phyloP scores from a whole-genome alignment of 2,329 filamentous ascomycete species.

The Epichloe coenophiala region DNA sequence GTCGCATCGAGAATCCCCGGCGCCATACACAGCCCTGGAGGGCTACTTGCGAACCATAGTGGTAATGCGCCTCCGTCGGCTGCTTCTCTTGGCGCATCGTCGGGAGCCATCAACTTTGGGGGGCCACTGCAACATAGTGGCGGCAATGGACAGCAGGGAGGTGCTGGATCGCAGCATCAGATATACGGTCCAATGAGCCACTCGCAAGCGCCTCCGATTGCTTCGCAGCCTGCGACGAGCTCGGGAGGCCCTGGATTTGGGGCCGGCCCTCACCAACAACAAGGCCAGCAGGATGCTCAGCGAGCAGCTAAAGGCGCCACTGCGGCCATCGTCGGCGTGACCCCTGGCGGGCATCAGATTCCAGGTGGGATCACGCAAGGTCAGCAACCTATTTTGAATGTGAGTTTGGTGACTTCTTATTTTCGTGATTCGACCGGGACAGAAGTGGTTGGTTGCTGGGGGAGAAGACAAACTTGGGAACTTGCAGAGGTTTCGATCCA shows the following conservation, averaged over 20 bases:
- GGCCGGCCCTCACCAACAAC: conserved; percentile 41
- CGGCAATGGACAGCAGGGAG: conserved; percentile 33
- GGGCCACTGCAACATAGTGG: conserved; percentile 40
- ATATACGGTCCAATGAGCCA: conserved; percentile 44
- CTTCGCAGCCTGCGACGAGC: conserved; percentile 43
- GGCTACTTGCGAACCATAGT: conserved; percentile 64
- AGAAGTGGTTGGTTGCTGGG: not conserved
- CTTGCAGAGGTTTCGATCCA: not conserved
- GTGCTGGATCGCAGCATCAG: conserved; percentile 34
- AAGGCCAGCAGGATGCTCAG: conserved; percentile 42
- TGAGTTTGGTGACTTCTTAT: conserved; percentile 22
- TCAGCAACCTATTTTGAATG: conserved; percentile 36
- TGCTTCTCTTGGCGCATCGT: conserved; percentile 38
- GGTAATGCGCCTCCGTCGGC: conserved; percentile 37
- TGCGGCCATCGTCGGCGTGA: conserved; percentile 35
- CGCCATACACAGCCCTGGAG: conserved; percentile 84
- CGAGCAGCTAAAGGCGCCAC: conserved; percentile 30
- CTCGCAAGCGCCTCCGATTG: conserved; percentile 34
- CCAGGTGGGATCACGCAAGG: conserved; percentile 27
- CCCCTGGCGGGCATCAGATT: conserved; percentile 23
- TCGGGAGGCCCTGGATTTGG: conserved; percentile 55
- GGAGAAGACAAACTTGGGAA: not conserved
- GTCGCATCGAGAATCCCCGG: conserved; percentile 70
- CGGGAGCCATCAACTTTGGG: conserved; percentile 41
- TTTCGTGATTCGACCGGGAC: not conserved